Percentiles rank a stretch among this genome's conserved stretches.
Conservation (phyloP, 192 early-diverging fungal genomes). For the Phycomyces blakesleeanus region DNA sequence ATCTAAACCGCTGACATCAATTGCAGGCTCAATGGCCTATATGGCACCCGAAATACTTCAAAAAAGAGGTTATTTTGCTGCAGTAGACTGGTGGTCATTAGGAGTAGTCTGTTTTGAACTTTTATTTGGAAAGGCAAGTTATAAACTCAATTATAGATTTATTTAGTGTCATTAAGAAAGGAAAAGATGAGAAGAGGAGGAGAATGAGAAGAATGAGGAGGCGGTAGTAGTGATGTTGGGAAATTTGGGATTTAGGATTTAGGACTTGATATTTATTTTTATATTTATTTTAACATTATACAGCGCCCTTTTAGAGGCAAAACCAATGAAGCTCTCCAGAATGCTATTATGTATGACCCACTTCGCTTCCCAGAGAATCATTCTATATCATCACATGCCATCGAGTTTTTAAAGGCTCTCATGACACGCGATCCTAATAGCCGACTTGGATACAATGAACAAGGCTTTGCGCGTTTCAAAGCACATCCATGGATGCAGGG, state of each 20-base stretch:
- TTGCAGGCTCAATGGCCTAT: slow-evolving; percentile 83
- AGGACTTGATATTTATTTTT: too few relatives aligned
- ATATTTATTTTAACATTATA: too few relatives aligned
- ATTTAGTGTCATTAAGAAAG: too few relatives aligned
- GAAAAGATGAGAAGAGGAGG: too few relatives aligned
- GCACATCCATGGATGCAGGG: slow-evolving; percentile 76
- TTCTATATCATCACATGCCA: slow-evolving; percentile 42
- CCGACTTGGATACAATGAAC: slow-evolving; percentile 74
- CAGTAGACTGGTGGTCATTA: slow-evolving; percentile 75
- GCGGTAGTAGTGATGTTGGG: too few relatives aligned
- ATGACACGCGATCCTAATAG: slow-evolving; percentile 53
- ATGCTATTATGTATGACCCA: slow-evolving; percentile 66
- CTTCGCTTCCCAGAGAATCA: slow-evolving; percentile 62
- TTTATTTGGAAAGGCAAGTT: slow-evolving; percentile 68
- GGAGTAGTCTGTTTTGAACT: slow-evolving; percentile 78
- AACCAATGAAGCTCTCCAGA: slow-evolving; percentile 73
- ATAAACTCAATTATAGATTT: not conserved
- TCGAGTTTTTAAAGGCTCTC: slow-evolving; percentile 47
- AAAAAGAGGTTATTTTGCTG: slow-evolving; percentile 49
- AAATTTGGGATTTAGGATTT: too few relatives aligned
- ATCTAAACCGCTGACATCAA: slow-evolving; percentile 62
- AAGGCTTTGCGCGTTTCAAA: slow-evolving; percentile 66
- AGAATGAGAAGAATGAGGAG: too few relatives aligned
- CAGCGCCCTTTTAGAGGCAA: slow-evolving; percentile 85
- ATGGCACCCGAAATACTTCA: slow-evolving; percentile 81